Evolutionary conservation across 805 yeast species (phyloP).

Genomic region (Grigorovia transvaalensis): DNA sequence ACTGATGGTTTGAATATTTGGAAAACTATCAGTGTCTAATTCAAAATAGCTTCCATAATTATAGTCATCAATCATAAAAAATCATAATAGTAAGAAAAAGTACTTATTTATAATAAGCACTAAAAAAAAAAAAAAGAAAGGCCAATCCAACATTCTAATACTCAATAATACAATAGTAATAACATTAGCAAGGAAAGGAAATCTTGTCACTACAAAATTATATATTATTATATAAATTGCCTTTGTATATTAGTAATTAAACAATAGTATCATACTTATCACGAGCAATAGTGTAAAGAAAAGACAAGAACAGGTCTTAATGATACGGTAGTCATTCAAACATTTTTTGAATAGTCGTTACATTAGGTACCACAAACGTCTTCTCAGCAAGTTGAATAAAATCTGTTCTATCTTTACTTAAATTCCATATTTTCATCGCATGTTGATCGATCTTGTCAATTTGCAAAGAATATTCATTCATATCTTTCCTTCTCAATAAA

Average conservation of each 20-base stretch:
- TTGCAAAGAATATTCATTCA: conserved; percentile 16
- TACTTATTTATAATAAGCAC: neutral
- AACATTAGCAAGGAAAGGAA: neutral
- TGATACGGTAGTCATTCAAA: neutral
- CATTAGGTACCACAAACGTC: conserved; percentile 19
- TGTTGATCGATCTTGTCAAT: conserved; percentile 21
- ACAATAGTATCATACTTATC: neutral
- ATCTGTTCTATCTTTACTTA: conserved; percentile 11
- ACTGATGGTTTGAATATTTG: conserved; percentile 89
- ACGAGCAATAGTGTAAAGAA: neutral
- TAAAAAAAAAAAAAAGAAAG: neutral
- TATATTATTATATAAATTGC: neutral
- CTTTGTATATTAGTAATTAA: neutral
- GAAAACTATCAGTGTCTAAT: conserved; percentile 89
- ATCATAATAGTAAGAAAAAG: neutral
- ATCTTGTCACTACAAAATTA: neutral
- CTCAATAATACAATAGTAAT: neutral
- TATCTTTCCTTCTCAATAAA: neutral
- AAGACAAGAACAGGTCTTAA: neutral
- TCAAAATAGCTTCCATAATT: neutral
- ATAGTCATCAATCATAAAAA: neutral
- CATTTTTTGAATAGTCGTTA: conserved; percentile 9
- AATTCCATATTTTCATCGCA: conserved; percentile 13
- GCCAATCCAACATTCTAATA: too few species aligned
- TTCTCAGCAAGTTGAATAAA: conserved; percentile 12